phyloP scores from a whole-genome alignment of 257 asterid species.

The Capsicum baccatum region DNA sequence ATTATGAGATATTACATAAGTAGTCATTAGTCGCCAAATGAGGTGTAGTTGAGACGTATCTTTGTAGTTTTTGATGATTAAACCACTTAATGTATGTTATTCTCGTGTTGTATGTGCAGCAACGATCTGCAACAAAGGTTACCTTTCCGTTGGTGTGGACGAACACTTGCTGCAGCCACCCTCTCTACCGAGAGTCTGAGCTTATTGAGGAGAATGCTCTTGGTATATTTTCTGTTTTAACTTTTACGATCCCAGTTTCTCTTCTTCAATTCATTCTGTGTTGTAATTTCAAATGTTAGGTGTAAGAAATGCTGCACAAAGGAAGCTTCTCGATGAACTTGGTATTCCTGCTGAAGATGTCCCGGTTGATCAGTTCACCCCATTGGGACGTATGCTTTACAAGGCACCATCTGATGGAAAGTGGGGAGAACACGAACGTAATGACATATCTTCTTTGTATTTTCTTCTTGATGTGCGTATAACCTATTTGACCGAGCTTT shows the following conservation, averaged over 20 bases:
- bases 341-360: conserved; percentile 91
- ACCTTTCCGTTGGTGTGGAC: conserved; percentile 98
- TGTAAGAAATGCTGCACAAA: conserved; percentile 93
- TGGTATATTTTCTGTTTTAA: conserved; percentile 49
- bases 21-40: neutral
- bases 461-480: neutral
- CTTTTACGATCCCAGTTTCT: neutral
- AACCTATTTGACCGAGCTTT: neutral
- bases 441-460: conserved; percentile 19
- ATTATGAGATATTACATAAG: neutral
- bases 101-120: conserved; percentile 52
- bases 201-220: conserved; percentile 79
- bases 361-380: conserved; percentile 80
- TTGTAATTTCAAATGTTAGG: conserved; percentile 44
- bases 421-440: conserved; percentile 99
- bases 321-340: conserved; percentile 90
- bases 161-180: conserved; percentile 98
- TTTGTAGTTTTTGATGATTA: neutral
- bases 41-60: neutral
- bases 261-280: neutral
- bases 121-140: conserved; percentile 95
- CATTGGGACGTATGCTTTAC: conserved; percentile 92
- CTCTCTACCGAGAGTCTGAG: conserved; percentile 87
- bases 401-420: conserved; percentile 97
- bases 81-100: neutral